Conservation (phyloP, 768 basidiomycete genomes). For the Xanthoconium purpureum region DNA sequence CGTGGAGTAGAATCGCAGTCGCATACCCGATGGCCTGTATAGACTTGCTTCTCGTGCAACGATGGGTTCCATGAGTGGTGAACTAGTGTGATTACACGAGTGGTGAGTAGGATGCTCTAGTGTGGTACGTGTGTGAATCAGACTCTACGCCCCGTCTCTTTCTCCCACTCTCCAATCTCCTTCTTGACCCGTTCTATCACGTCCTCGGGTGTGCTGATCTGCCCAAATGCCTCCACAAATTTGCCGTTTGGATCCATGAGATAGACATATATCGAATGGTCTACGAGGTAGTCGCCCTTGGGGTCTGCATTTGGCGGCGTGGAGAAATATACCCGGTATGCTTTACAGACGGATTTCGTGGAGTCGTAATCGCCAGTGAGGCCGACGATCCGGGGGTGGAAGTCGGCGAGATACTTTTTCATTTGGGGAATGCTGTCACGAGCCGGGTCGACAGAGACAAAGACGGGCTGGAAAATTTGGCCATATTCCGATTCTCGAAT, state of each 20-base stretch:
- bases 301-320: conserved; percentile 86
- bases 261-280: conserved; percentile 96
- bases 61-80: conserved; percentile 15
- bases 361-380: conserved; percentile 83
- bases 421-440: conserved; percentile 70
- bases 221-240: conserved; percentile 97
- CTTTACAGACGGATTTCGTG: conserved; percentile 87
- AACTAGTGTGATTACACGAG: conserved; percentile 13
- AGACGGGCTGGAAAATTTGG: conserved; percentile 78
- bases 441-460: conserved; percentile 96
- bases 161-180: conserved; percentile 44
- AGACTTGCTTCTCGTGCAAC: conserved; percentile 4
- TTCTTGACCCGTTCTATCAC: conserved; percentile 61
- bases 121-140: conserved; percentile 13
- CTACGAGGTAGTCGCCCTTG: conserved; percentile 93
- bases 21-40: conserved; percentile 13
- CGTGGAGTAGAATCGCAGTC: conserved; percentile 25
- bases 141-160: conserved; percentile 31
- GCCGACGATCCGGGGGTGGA: conserved; percentile 88
- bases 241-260: conserved; percentile 94
- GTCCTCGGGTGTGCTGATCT: conserved; percentile 65
- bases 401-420: conserved; percentile 70
- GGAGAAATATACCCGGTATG: conserved; percentile 97
- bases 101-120: conserved; percentile 5
- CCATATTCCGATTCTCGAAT: conserved; percentile 58